Conservation (phyloP, 129 eudicot genomes). For the Lactuca sativa region DNA sequence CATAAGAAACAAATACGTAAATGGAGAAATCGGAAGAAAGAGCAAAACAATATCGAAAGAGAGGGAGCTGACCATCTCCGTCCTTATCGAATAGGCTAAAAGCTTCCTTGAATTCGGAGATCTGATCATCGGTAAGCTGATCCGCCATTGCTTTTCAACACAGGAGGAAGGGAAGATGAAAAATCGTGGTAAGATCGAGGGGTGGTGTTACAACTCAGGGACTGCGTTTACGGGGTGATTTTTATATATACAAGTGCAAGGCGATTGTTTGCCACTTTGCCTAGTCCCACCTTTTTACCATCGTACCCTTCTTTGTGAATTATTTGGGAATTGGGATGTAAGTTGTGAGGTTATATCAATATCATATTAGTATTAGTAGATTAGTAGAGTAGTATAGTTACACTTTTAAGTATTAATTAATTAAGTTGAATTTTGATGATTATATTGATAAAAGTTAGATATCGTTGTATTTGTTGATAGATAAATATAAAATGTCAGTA, state of each 20-base stretch:
- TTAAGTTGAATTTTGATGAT: no score
- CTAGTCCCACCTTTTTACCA: neutral
- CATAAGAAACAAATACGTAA: neutral
- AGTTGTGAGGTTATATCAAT: no score
- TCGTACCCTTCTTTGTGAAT: neutral
- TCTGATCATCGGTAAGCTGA: slow-evolving; percentile 50
- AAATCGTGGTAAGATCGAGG: slow-evolving; percentile 1
- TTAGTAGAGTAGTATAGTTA: no score
- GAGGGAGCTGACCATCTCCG: slow-evolving; percentile 29
- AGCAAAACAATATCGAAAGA: neutral
- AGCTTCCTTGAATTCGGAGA: slow-evolving; percentile 45
- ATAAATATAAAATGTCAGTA: no score
- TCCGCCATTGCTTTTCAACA: slow-evolving; percentile 30
- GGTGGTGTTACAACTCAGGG: slow-evolving; percentile 17
- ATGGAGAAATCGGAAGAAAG: slow-evolving; percentile 2
- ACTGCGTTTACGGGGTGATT: slow-evolving; percentile 1
- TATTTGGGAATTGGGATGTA: no score
- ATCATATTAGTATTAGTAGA: no score
- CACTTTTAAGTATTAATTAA: no score
- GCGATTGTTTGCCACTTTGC: neutral
- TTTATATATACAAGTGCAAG: neutral
- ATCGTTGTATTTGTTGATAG: no score
- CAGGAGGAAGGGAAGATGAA: neutral
- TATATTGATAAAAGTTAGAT: no score
- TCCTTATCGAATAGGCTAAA: slow-evolving; percentile 45